Percentiles rank a stretch among this genome's conserved stretches.
These are phyloP conservation scores for Botryosphaeria agaves DNA, from an alignment of 2,329 filamentous ascomycete genomes.

Conservation along the genomic window DNA sequence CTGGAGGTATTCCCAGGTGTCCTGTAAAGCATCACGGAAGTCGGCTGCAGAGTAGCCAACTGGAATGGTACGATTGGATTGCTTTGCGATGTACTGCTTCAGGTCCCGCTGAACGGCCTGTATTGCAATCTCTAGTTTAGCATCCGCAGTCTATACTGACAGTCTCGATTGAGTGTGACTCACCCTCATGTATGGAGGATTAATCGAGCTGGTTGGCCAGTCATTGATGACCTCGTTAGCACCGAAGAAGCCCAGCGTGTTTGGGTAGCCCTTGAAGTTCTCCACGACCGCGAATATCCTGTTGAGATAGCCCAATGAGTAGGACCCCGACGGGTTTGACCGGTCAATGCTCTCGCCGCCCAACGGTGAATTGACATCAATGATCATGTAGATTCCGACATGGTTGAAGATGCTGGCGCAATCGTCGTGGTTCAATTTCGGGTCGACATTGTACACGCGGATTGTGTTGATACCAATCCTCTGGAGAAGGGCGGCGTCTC, in stretches of 20 bases:
- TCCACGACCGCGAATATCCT: constrained; percentile 45
- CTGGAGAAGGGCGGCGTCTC: constrained; percentile 48
- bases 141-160: background rate
- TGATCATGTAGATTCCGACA: constrained; percentile 47
- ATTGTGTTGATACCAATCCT: constrained; percentile 46
- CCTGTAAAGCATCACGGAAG: constrained; percentile 54
- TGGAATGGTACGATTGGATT: constrained; percentile 39
- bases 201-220: constrained; percentile 28
- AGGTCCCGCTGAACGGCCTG: constrained; percentile 47
- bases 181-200: constrained; percentile 40
- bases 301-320: constrained; percentile 36
- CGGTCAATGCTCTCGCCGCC: constrained; percentile 38
- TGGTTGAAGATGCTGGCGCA: constrained; percentile 49
- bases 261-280: constrained; percentile 48
- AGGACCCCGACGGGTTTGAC: constrained; percentile 34
- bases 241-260: constrained; percentile 48
- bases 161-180: too few relatives aligned
- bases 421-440: constrained; percentile 39
- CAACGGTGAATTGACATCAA: constrained; percentile 47
- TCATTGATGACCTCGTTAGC: constrained; percentile 55
- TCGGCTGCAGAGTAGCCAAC: constrained; percentile 59
- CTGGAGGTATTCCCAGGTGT: constrained; percentile 61
- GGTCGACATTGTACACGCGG: constrained; percentile 46
- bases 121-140: constrained; percentile 2
- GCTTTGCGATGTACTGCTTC: constrained; percentile 48